Evolutionary conservation across 495 filamentous ascomycete genomes (phyloP), one percentile per base, ranked within the genome.

Genomic region (Penicillium paxilli): DNA sequence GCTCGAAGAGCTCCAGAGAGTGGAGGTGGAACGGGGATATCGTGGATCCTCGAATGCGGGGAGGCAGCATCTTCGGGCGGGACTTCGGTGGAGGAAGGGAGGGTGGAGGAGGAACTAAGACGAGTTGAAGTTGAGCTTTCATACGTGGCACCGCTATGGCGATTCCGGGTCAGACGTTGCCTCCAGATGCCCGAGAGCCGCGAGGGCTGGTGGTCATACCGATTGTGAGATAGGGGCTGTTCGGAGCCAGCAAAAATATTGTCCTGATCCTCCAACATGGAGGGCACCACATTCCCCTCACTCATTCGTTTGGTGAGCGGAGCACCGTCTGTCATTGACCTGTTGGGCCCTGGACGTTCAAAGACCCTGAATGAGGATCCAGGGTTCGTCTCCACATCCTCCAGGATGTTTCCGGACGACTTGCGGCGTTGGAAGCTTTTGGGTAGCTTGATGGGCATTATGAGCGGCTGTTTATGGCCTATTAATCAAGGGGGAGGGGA

Each of bases 91-190:
- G 87, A 89, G 6, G 87, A 90, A 20, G 88, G 87, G 8, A 86
- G 71, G 16, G 87, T 91, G 5, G 88, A 89, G 14, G 84, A 83
- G 49, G 88, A 88, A 63, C 87, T 90, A 56, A 88, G 77, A 45
- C 86, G 83, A 10, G 70, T 74, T n/a, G 79, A 78, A 25, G 73
- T 71, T 24, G 87, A 87, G 59, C 83, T 85, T 58, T 90, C 80
- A 59, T 77, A 67, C 37, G 85, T 86, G 22, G 80, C 84, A 49
- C 83, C 85, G 68, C 86, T 88, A 49, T 80, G 80, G 64, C 80
- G 83, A 58, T 44, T 58, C 32, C 59, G 44, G 47, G 65, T 78
- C 67, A 75, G 73, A 51, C 46, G 60, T 42, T 67, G 62, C 47
- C 56, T 60, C 37, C 54, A 58, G 38, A 47, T 51, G 52, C 23